A percentile compares a stretch with the other conserved stretches of the same genome.
Evolutionary conservation across 805 yeast genomes (phyloP).

Genomic region (Yarrowia deformans): DNA sequence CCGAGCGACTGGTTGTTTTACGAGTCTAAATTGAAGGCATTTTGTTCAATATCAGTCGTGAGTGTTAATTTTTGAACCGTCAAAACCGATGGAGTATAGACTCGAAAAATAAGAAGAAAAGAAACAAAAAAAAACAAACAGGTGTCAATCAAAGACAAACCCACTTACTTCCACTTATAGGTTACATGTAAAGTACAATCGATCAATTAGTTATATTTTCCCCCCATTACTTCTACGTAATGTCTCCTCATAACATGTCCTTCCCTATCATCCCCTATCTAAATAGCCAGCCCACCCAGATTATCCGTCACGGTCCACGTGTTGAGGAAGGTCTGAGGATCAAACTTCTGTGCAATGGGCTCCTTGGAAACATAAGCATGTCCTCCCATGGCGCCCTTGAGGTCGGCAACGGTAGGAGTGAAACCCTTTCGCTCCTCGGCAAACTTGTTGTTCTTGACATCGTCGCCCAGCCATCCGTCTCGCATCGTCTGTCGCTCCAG

Average conservation of each 20-base stretch:
- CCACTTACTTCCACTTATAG: too few relatives aligned
- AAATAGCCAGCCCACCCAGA: background rate
- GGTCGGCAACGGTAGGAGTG: constrained; percentile 35
- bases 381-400: constrained; percentile 36
- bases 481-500: constrained; percentile 36
- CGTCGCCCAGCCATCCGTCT: constrained; percentile 36
- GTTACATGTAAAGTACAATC: background rate
- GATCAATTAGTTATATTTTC: background rate
- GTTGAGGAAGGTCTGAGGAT: constrained; percentile 33
- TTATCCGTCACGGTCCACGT: constrained; percentile 36
- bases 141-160: too few relatives aligned
- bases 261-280: background rate
- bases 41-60: too few relatives aligned
- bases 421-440: constrained; percentile 38
- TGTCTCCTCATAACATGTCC: background rate
- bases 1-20: too few relatives aligned
- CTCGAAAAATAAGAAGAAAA: too few relatives aligned
- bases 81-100: too few relatives aligned
- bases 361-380: constrained; percentile 19
- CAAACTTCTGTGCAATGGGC: constrained; percentile 36
- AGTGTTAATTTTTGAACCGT: too few relatives aligned
- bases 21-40: too few relatives aligned
- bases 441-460: constrained; percentile 30
- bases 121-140: too few relatives aligned
- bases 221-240: background rate